phyloP scores from a whole-genome alignment of 345 rosid genomes.

The Arabis hirsuta region DNA sequence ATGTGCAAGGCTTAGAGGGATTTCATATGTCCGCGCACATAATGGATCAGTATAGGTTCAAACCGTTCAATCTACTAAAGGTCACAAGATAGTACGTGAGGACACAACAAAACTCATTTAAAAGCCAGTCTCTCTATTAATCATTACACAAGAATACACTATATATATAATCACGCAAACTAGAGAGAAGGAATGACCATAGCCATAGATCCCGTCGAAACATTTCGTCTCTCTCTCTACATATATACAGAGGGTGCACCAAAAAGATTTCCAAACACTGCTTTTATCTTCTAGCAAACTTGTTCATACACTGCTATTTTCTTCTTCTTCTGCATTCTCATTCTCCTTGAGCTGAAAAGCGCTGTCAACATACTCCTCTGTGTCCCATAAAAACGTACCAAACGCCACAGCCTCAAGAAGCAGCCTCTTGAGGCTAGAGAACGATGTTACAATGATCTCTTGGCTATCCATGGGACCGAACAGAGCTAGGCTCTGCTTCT shows the following conservation, averaged over 20 bases:
- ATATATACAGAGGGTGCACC: slow-evolving; percentile 14
- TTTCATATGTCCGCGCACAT: no score
- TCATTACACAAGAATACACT: neutral
- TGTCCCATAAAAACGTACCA: slow-evolving; percentile 89
- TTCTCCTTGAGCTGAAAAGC: slow-evolving; percentile 67
- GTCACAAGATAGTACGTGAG: neutral
- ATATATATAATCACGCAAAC: slow-evolving; percentile 21
- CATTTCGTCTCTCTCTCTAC: neutral
- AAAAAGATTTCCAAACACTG: slow-evolving; percentile 14
- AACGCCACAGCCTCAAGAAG: slow-evolving; percentile 90
- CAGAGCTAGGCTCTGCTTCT: slow-evolving; percentile 72
- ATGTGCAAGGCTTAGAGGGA: no score
- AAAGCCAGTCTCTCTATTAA: slow-evolving; percentile 20
- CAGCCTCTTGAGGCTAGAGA: slow-evolving; percentile 80
- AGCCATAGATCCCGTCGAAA: neutral
- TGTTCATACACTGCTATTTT: slow-evolving; percentile 42
- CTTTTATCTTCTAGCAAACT: slow-evolving; percentile 1
- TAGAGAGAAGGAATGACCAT: slow-evolving; percentile 4
- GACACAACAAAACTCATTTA: neutral
- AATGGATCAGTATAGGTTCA: no score
- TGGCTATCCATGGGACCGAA: slow-evolving; percentile 58
- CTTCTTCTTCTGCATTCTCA: slow-evolving; percentile 46
- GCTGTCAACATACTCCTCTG: slow-evolving; percentile 67
- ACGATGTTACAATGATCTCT: slow-evolving; percentile 64
- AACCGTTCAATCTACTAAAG: no score